phyloP scores from a whole-genome alignment of 208 protist species.

The Paratrypanosoma confusum region DNA sequence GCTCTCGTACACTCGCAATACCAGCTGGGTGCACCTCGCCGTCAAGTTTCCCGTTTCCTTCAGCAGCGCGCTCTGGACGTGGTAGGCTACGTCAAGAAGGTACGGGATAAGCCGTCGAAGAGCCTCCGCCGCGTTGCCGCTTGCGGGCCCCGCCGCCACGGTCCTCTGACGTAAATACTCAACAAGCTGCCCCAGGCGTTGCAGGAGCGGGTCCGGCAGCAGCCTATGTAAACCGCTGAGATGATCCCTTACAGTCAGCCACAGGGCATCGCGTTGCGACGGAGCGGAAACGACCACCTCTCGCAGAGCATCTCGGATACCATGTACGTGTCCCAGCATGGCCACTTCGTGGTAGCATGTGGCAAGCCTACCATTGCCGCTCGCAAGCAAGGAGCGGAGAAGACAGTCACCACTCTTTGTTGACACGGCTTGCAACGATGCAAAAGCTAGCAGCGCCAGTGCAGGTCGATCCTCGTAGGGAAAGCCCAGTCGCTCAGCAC shows the following conservation, averaged over 20 bases:
- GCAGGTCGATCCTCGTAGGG: conserved; percentile 18
- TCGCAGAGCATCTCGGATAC: conserved; percentile 33
- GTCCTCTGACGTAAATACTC: neutral
- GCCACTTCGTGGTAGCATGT: conserved; percentile 44
- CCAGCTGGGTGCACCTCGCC: no score
- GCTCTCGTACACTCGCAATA: no score
- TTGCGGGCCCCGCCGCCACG: conserved; percentile 1
- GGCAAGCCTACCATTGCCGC: no score
- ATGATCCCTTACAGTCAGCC: conserved; percentile 9
- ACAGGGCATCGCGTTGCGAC: conserved; percentile 15
- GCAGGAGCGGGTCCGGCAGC: conserved; percentile 59
- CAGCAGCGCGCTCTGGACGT: conserved; percentile 35
- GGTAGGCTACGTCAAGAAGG: conserved; percentile 22
- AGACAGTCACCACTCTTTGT: conserved; percentile 12
- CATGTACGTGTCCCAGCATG: conserved; percentile 27
- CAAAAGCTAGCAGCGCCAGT: conserved; percentile 30
- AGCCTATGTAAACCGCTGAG: conserved; percentile 19
- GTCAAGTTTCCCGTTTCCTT: conserved; percentile 25
- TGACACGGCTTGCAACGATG: conserved; percentile 13
- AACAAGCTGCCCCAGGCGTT: conserved; percentile 23
- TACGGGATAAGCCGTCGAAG: conserved; percentile 41
- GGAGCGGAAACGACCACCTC: conserved; percentile 27
- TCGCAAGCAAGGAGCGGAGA: conserved; percentile 13
- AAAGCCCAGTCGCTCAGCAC: no score
- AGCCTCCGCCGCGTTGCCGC: no score